Conservation (phyloP, 805 yeast species). For the Huiozyma sinensis region DNA sequence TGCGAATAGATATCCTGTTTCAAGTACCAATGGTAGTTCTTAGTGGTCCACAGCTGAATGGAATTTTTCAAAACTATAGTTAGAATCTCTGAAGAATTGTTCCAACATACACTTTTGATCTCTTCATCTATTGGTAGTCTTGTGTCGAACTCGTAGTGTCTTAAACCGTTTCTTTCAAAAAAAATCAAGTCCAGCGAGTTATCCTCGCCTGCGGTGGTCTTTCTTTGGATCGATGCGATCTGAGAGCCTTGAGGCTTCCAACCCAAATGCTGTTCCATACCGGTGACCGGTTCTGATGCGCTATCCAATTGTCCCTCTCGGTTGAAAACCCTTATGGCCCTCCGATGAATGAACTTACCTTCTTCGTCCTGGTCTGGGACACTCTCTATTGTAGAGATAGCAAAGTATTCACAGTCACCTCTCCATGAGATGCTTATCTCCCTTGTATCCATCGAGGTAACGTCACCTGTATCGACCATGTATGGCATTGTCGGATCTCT, state of each 20-base stretch:
- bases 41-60: constrained; percentile 83
- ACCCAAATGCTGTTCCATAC: constrained; percentile 57
- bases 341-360: constrained; percentile 35
- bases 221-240: constrained; percentile 73
- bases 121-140: constrained; percentile 44
- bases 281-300: constrained; percentile 83
- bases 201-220: constrained; percentile 32
- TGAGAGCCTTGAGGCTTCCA: constrained; percentile 91
- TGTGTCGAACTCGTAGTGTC: constrained; percentile 76
- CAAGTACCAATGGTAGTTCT: constrained; percentile 92
- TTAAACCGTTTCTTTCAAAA: constrained; percentile 86
- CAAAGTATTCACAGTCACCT: constrained; percentile 83
- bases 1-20: constrained; percentile 56
- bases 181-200: constrained; percentile 46
- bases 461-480: constrained; percentile 56
- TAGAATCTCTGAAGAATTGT: constrained; percentile 64
- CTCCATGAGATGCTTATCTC: constrained; percentile 70
- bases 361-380: constrained; percentile 32
- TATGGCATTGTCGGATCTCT: constrained; percentile 86
- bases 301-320: constrained; percentile 71
- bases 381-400: constrained; percentile 53
- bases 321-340: constrained; percentile 74
- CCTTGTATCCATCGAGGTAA: constrained; percentile 44
- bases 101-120: constrained; percentile 60
- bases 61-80: constrained; percentile 53